phyloP scores from a whole-genome alignment of 805 yeast genomes.

The Tetrapisispora nanseiensis region DNA sequence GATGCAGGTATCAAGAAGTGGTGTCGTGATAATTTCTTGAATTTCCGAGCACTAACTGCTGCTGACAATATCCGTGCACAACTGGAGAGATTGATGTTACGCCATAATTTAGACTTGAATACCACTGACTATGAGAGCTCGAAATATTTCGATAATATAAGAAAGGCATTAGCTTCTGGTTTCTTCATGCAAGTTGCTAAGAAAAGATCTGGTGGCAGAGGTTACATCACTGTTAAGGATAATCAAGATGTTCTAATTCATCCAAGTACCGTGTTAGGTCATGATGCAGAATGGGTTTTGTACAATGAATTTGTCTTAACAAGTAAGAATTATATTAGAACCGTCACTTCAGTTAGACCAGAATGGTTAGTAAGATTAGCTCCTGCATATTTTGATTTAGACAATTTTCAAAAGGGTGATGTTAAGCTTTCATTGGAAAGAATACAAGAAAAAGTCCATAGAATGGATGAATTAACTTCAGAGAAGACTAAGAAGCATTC shows the following conservation, averaged over 20 bases:
- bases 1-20: conserved; percentile 62
- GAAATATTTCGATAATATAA: conserved; percentile 65
- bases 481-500: conserved; percentile 14
- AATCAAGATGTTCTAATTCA: conserved; percentile 92
- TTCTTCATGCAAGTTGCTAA: conserved; percentile 98
- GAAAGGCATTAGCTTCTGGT: conserved; percentile 84
- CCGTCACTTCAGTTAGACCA: conserved; percentile 83
- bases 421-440: conserved; percentile 60
- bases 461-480: conserved; percentile 30
- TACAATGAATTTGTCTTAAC: conserved; percentile 95
- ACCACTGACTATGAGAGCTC: conserved; percentile 58
- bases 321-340: conserved; percentile 85
- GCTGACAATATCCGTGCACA: conserved; percentile 86
- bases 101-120: conserved; percentile 61
- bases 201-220: conserved; percentile 69
- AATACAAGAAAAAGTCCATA: conserved; percentile 41
- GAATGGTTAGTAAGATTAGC: conserved; percentile 83
- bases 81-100: conserved; percentile 72
- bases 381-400: conserved; percentile 56
- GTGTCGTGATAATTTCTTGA: conserved; percentile 86
- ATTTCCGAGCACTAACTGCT: conserved; percentile 70
- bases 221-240: conserved; percentile 87
- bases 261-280: conserved; percentile 85
- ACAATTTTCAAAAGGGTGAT: conserved; percentile 61
- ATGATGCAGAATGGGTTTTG: conserved; percentile 84